These are phyloP conservation scores for Fusarium sp. DNA, from an alignment of 2,329 filamentous ascomycete genomes.

Conservation along the genomic window DNA sequence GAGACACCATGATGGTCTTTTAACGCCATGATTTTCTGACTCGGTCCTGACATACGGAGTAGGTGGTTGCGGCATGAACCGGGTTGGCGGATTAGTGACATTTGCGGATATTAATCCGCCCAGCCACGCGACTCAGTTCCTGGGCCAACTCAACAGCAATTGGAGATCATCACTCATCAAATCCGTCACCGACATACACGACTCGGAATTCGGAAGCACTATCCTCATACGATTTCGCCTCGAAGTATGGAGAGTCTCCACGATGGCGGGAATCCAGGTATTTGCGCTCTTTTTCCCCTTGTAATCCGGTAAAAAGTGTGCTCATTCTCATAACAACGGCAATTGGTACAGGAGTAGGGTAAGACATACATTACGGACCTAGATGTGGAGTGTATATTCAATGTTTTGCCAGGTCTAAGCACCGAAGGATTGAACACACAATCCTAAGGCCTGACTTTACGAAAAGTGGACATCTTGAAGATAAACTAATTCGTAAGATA, in stretches of 20 bases:
- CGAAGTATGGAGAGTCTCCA: background rate
- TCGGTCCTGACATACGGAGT: background rate
- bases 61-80: background rate
- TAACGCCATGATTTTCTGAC: background rate
- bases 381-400: background rate
- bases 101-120: background rate
- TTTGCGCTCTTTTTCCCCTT: background rate
- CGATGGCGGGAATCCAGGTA: background rate
- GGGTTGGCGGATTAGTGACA: background rate
- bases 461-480: background rate
- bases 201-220: background rate
- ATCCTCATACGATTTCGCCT: background rate
- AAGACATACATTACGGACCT: background rate
- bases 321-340: background rate
- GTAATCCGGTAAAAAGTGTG: slow-evolving; percentile 12
- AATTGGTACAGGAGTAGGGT: background rate
- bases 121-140: no score
- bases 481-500: background rate
- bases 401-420: background rate
- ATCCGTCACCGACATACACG: background rate
- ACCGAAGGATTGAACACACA: background rate
- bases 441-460: background rate
- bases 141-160: background rate
- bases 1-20: background rate
- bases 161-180: background rate